Percentiles rank a stretch among this genome's conserved stretches.
phyloP scores from a whole-genome alignment of 495 filamentous ascomycete genomes.

The Aspergillus baeticus region DNA sequence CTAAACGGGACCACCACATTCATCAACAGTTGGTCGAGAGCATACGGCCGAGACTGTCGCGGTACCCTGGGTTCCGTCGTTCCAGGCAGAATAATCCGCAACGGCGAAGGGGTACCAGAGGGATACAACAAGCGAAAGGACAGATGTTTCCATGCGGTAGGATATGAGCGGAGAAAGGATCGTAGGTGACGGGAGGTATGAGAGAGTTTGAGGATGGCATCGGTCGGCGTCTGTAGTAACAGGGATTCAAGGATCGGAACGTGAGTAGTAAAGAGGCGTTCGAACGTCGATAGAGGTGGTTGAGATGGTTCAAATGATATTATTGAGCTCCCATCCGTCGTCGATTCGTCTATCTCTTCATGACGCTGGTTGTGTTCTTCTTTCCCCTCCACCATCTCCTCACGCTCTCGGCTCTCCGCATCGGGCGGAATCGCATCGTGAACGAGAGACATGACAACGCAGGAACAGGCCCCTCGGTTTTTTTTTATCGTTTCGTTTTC shows the following conservation, averaged over 20 bases:
- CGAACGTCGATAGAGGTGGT: slow-evolving; percentile 47
- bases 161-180: slow-evolving; percentile 54
- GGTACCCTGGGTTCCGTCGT: slow-evolving; percentile 34
- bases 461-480: neutral
- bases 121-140: slow-evolving; percentile 57
- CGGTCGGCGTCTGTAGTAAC: slow-evolving; percentile 55
- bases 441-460: slow-evolving; percentile 9
- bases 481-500: neutral
- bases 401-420: slow-evolving; percentile 11
- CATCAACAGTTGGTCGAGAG: slow-evolving; percentile 57
- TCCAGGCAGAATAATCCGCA: slow-evolving; percentile 35
- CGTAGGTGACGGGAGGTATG: slow-evolving; percentile 56
- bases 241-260: slow-evolving; percentile 58
- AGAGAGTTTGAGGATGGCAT: slow-evolving; percentile 55
- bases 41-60: slow-evolving; percentile 54
- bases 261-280: slow-evolving; percentile 52
- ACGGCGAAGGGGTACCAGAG: slow-evolving; percentile 34
- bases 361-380: slow-evolving; percentile 9
- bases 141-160: slow-evolving; percentile 59
- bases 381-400: slow-evolving; percentile 18
- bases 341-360: slow-evolving; percentile 29
- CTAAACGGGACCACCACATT: slow-evolving; percentile 55
- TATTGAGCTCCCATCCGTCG: slow-evolving; percentile 23
- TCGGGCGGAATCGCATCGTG: slow-evolving; percentile 15
- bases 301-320: slow-evolving; percentile 10